These are phyloP conservation scores for Pouteria glomerata DNA, from an alignment of 148 eudicot genomes.

Conservation along the genomic window DNA sequence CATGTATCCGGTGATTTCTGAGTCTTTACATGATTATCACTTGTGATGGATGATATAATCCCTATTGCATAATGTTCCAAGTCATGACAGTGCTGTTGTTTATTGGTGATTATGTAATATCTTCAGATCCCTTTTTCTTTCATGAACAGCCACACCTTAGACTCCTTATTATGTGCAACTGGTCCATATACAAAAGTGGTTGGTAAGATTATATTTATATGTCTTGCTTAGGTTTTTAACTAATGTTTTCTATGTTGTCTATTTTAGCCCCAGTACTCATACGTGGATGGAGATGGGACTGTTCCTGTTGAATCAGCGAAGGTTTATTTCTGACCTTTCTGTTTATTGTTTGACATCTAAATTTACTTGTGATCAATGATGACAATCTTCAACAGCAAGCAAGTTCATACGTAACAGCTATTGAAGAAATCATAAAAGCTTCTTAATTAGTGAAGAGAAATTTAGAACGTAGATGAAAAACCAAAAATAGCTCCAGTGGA, in stretches of 20 bases:
- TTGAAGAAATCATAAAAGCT: too few species aligned
- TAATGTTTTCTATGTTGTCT: neutral
- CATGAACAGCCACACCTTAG: too few species aligned
- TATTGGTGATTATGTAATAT: too few species aligned
- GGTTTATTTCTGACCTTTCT: conserved; percentile 31
- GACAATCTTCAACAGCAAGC: neutral
- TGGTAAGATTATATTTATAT: too few species aligned
- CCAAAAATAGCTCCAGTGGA: too few species aligned
- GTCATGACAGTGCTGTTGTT: neutral
- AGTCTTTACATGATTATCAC: neutral
- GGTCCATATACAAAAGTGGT: neutral
- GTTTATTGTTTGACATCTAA: neutral
- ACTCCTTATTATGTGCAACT: neutral
- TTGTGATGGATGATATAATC: neutral
- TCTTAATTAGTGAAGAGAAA: too few species aligned
- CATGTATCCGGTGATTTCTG: neutral
- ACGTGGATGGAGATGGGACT: conserved; percentile 92
- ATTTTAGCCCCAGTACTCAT: conserved; percentile 35
- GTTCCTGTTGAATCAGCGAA: conserved; percentile 80
- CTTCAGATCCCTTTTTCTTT: too few species aligned
- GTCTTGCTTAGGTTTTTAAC: neutral
- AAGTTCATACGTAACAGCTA: too few species aligned
- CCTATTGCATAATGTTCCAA: neutral
- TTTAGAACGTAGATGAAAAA: too few species aligned
- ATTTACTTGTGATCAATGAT: neutral